These are phyloP conservation scores for Plasmodium coatneyi DNA, from an alignment of 169 alveolate genomes.

Conservation along the genomic window DNA sequence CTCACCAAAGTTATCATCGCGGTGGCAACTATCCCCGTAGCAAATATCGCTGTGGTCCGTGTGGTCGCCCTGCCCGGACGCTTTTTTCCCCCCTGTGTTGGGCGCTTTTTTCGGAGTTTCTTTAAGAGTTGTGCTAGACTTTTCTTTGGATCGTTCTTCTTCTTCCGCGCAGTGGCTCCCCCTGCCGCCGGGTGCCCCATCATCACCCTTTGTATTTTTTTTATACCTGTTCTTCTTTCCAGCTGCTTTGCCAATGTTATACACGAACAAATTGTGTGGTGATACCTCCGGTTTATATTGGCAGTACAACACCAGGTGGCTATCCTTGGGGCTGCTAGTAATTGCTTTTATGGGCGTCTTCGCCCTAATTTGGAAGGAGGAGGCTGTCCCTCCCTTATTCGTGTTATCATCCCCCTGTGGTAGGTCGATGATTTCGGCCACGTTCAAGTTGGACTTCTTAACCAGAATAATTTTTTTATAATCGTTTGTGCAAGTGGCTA, in stretches of 20 bases:
- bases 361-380: constrained; percentile 20
- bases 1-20: not conserved
- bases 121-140: too few species aligned
- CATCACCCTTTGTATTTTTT: too few species aligned
- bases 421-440: constrained; percentile 57
- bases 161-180: too few species aligned
- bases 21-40: not conserved
- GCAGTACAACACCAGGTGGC: constrained; percentile 43
- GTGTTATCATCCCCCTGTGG: not conserved
- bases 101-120: too few species aligned
- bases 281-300: constrained; percentile 53
- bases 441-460: constrained; percentile 17
- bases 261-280: constrained; percentile 26
- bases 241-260: not conserved
- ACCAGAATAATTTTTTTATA: constrained; percentile 58
- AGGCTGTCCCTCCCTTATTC: too few species aligned
- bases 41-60: too few species aligned
- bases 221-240: not conserved
- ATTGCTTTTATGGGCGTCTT: constrained; percentile 56
- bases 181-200: too few species aligned
- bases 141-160: too few species aligned
- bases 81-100: not conserved
- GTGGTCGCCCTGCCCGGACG: not conserved
- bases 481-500: constrained; percentile 59
- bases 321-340: constrained; percentile 42